phyloP scores from a whole-genome alignment of 177 flowering plant species.

The Vitis hybrid region DNA sequence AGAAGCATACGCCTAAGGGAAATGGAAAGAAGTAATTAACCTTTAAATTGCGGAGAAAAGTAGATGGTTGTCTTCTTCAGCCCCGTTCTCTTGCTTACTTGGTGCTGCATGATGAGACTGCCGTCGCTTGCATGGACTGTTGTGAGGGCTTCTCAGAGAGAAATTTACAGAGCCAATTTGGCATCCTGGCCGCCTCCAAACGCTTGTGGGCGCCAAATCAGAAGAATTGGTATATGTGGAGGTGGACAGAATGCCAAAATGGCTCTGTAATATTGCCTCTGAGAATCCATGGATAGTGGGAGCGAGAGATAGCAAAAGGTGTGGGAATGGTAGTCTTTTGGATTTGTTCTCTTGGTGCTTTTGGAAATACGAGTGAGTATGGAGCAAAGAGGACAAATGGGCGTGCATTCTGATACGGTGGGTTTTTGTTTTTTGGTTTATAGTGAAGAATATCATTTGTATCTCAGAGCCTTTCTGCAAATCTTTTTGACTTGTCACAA shows the following conservation, averaged over 20 bases:
- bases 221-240: background rate
- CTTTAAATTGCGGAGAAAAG: too few species aligned
- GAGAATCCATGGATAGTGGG: background rate
- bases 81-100: too few species aligned
- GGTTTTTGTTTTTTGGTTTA: too few species aligned
- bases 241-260: slow-evolving; percentile 11
- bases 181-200: slow-evolving; percentile 4
- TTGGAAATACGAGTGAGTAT: too few species aligned
- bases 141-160: slow-evolving; percentile 4
- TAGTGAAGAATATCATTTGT: background rate
- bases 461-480: background rate
- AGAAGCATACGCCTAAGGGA: too few species aligned
- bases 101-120: too few species aligned
- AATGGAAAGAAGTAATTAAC: too few species aligned
- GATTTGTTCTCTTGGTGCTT: background rate
- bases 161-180: slow-evolving; percentile 7
- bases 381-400: background rate
- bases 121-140: background rate
- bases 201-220: too few species aligned
- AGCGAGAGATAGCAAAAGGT: background rate
- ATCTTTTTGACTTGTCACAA: background rate
- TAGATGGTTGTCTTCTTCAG: too few species aligned
- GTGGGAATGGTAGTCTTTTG: background rate
- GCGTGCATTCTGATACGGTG: too few species aligned
- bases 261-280: slow-evolving; percentile 5